Evolutionary conservation across 352 stramenopile species (phyloP).

Genomic region (Phytophthora pistaciae): DNA sequence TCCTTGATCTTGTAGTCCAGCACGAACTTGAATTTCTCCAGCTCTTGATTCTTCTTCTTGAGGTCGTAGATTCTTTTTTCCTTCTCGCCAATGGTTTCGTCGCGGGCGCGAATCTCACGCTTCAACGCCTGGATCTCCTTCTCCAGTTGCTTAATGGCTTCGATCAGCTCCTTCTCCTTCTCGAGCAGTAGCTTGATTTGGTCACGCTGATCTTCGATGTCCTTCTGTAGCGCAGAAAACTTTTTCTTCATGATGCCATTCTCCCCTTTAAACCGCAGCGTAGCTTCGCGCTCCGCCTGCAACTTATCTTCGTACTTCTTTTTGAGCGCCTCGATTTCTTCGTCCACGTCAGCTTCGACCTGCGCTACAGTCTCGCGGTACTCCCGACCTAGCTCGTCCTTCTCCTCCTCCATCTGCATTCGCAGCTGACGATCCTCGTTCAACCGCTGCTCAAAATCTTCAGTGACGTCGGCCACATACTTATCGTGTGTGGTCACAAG

Average conservation of each 20-base stretch:
- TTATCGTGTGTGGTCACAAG: constrained; percentile 75
- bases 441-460: constrained; percentile 93
- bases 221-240: constrained; percentile 90
- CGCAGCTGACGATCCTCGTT: constrained; percentile 85
- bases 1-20: constrained; percentile 98
- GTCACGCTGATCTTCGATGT: constrained; percentile 93
- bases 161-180: constrained; percentile 89
- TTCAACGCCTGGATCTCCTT: constrained; percentile 95
- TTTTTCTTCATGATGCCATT: constrained; percentile 97
- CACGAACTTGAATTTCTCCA: constrained; percentile 98
- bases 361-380: constrained; percentile 80
- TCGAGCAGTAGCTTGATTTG: constrained; percentile 90
- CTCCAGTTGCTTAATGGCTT: constrained; percentile 87
- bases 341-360: constrained; percentile 89
- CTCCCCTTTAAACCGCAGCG: constrained; percentile 92
- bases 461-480: constrained; percentile 91
- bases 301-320: constrained; percentile 91
- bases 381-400: constrained; percentile 80
- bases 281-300: constrained; percentile 86
- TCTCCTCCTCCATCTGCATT: constrained; percentile 89
- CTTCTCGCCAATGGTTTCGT: constrained; percentile 96
- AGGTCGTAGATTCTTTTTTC: constrained; percentile 96
- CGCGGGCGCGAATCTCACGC: constrained; percentile 94
- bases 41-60: constrained; percentile 97
- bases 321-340: constrained; percentile 90